Percentiles rank a stretch among this genome's conserved stretches.
Evolutionary conservation across 129 eudicot species (phyloP).

Genomic region (Pseudognaphalium luteoalbum): DNA sequence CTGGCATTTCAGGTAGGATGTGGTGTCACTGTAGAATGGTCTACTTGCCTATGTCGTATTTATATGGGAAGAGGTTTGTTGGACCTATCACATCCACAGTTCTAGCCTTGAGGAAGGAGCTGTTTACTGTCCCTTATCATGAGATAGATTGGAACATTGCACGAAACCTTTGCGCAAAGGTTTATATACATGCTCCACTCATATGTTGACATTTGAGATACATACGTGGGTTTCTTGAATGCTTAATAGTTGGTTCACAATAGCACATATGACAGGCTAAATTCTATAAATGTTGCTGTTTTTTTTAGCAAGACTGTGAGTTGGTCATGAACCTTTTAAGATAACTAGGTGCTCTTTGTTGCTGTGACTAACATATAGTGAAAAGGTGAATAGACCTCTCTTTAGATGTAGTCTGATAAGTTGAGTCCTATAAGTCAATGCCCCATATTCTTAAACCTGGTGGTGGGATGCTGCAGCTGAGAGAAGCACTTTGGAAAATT

Average conservation of each 20-base stretch:
- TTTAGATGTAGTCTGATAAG: background rate
- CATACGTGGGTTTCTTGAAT: conserved; percentile 19
- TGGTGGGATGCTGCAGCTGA: background rate
- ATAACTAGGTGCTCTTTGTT: background rate
- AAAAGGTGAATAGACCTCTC: background rate
- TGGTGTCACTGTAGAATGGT: conserved; percentile 99
- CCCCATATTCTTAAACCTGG: background rate
- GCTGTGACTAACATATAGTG: background rate
- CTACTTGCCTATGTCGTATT: conserved; percentile 90
- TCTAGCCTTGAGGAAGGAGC: conserved; percentile 77
- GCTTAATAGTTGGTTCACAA: conserved; percentile 17
- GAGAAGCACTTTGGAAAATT: background rate
- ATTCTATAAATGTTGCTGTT: background rate
- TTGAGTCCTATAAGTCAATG: background rate
- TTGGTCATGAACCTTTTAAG: background rate
- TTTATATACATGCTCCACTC: conserved; percentile 28
- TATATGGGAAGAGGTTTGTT: conserved; percentile 91
- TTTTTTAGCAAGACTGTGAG: background rate
- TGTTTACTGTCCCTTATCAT: conserved; percentile 76
- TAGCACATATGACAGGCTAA: background rate
- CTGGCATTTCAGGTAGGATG: conserved; percentile 73
- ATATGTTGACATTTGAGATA: conserved; percentile 14
- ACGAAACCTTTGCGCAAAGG: conserved; percentile 95
- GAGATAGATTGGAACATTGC: conserved; percentile 86
- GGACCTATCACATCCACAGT: conserved; percentile 84